Evolutionary conservation across 2,329 filamentous ascomycete genomes (phyloP).

Genomic region (Neobulgaria alba): DNA sequence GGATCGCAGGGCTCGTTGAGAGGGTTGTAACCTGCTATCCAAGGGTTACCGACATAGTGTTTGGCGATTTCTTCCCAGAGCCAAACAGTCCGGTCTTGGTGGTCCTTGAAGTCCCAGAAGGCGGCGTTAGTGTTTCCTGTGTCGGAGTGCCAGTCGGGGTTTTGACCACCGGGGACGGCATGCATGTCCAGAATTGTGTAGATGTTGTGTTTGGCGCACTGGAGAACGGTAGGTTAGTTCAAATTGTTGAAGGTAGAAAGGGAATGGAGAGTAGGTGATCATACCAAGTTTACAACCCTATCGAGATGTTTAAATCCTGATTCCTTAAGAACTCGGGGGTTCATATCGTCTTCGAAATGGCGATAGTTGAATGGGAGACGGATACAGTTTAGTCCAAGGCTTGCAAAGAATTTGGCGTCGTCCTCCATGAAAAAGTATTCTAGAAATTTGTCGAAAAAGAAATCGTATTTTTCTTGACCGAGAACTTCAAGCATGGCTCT

Average conservation of each 20-base stretch:
- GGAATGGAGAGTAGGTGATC: not conserved
- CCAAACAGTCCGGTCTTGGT: slow-evolving; percentile 37
- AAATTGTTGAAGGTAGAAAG: not conserved
- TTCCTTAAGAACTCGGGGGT: slow-evolving; percentile 39
- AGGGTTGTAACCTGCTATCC: slow-evolving; percentile 26
- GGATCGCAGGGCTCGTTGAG: slow-evolving; percentile 31
- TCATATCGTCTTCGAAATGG: slow-evolving; percentile 45
- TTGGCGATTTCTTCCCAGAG: slow-evolving; percentile 36
- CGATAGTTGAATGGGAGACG: slow-evolving; percentile 54
- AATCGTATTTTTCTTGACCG: slow-evolving; percentile 47
- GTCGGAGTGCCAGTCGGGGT: slow-evolving; percentile 40
- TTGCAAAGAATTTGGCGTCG: slow-evolving; percentile 50
- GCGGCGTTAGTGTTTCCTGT: slow-evolving; percentile 31
- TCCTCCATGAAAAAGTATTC: slow-evolving; percentile 48
- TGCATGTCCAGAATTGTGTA: slow-evolving; percentile 40
- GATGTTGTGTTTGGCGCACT: slow-evolving; percentile 34
- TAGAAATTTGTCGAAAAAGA: slow-evolving; percentile 45
- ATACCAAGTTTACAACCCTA: slow-evolving; percentile 35
- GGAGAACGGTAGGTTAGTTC: not conserved
- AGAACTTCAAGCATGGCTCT: slow-evolving; percentile 43
- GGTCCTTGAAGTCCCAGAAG: slow-evolving; percentile 40
- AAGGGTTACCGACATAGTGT: slow-evolving; percentile 36
- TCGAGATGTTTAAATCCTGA: slow-evolving; percentile 42
- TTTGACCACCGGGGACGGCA: slow-evolving; percentile 37
- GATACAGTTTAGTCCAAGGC: slow-evolving; percentile 47